A percentile compares a stretch with the other conserved stretches of the same genome.
Conservation (phyloP, 139 green algal genomes). For the Chlamydomonas urium region DNA sequence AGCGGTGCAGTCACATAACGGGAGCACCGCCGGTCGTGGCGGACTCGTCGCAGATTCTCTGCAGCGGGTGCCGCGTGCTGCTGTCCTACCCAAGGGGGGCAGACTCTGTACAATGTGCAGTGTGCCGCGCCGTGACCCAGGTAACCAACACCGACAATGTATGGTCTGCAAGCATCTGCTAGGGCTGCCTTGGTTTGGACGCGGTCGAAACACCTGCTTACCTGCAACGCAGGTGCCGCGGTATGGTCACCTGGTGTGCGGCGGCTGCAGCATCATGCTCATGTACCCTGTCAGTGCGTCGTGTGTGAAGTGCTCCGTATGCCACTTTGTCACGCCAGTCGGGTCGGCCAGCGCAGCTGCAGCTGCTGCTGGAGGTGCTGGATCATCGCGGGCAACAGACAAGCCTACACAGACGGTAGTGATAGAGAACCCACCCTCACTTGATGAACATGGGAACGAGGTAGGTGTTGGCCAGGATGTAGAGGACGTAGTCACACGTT, state of each 20-base stretch:
- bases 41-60: constrained; percentile 87
- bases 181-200: background rate
- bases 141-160: constrained; percentile 21
- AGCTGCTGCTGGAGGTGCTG: background rate
- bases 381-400: background rate
- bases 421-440: constrained; percentile 70
- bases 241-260: constrained; percentile 79
- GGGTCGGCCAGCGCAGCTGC: background rate
- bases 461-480: constrained; percentile 14
- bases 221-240: constrained; percentile 35
- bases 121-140: constrained; percentile 84
- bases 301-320: constrained; percentile 91
- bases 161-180: background rate
- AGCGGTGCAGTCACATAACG: constrained; percentile 79
- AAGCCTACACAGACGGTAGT: constrained; percentile 62
- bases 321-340: constrained; percentile 77
- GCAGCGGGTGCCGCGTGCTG: constrained; percentile 81
- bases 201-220: background rate
- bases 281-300: constrained; percentile 85
- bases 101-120: constrained; percentile 84
- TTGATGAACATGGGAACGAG: constrained; percentile 76
- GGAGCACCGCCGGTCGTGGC: constrained; percentile 45
- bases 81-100: constrained; percentile 88
- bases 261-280: constrained; percentile 81
- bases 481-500: background rate